phyloP scores from a whole-genome alignment of 352 stramenopile genomes.

The Globisporangium orthogonon region DNA sequence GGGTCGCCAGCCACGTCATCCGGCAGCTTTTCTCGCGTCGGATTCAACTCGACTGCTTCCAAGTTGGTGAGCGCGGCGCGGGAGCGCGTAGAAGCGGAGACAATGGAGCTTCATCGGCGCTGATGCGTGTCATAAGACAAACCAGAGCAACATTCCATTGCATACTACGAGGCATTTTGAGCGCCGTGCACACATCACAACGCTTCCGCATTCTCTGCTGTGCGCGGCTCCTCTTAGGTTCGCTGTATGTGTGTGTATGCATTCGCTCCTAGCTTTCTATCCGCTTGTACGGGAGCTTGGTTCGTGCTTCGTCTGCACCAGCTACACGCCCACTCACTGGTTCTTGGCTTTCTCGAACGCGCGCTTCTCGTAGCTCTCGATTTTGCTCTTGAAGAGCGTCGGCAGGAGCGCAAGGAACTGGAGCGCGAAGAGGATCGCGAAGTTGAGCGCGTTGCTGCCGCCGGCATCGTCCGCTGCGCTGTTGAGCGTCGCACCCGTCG shows the following conservation, averaged over 20 bases:
- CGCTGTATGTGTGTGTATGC: too few relatives aligned
- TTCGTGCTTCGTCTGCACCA: too few relatives aligned
- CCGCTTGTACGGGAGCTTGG: too few relatives aligned
- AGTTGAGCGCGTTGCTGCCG: constrained; percentile 72
- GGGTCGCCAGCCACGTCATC: constrained; percentile 8
- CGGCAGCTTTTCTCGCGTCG: constrained; percentile 21
- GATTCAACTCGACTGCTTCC: constrained; percentile 18
- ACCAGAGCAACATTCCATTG: background rate
- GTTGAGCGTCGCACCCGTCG: constrained; percentile 74
- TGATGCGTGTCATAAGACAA: background rate
- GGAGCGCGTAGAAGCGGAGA: constrained; percentile 22
- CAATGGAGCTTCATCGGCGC: background rate
- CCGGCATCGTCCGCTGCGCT: constrained; percentile 41
- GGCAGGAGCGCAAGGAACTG: constrained; percentile 80
- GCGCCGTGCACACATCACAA: background rate
- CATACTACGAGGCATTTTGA: background rate
- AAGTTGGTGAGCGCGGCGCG: constrained; percentile 32
- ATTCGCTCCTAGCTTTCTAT: background rate
- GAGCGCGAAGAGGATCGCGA: constrained; percentile 76
- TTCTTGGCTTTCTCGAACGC: constrained; percentile 63
- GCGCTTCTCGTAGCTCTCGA: constrained; percentile 76
- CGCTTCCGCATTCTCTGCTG: background rate
- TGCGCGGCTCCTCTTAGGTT: too few relatives aligned
- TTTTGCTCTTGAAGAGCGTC: constrained; percentile 84
- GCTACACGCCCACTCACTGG: constrained; percentile 6